Conservation (phyloP, 345 rosid genomes). For the Salix purpurea region DNA sequence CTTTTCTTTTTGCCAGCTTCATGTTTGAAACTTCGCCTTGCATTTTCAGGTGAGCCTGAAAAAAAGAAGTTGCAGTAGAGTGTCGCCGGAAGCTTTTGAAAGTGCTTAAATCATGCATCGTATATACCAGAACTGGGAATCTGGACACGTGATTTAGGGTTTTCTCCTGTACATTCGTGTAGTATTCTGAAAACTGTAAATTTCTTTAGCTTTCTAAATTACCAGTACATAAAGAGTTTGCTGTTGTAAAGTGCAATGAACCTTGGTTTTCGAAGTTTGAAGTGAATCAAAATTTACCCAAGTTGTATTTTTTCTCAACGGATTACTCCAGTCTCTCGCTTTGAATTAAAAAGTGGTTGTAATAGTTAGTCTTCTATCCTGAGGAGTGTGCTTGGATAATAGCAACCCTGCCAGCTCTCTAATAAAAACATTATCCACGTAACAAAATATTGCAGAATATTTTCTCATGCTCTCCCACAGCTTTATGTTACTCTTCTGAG, state of each 20-base stretch:
- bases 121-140: not conserved
- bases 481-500: too few species aligned
- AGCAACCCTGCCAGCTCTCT: too few species aligned
- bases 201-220: not conserved
- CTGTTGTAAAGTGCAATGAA: not conserved
- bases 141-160: not conserved
- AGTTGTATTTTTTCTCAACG: not conserved
- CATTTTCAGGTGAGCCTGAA: slow-evolving; percentile 26
- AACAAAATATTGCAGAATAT: too few species aligned
- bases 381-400: too few species aligned
- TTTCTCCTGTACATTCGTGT: not conserved
- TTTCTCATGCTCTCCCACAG: too few species aligned
- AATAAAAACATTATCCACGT: too few species aligned
- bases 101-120: slow-evolving; percentile 9
- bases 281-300: not conserved
- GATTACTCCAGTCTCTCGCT: too few species aligned
- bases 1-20: not conserved
- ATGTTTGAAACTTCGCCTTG: not conserved
- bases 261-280: slow-evolving; percentile 1
- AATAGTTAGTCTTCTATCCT: not conserved
- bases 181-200: slow-evolving; percentile 1
- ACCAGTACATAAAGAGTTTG: not conserved
- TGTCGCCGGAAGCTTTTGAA: slow-evolving; percentile 1
- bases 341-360: not conserved
- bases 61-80: slow-evolving; percentile 18